These are phyloP conservation scores for Circinella umbellata DNA, from an alignment of 371 early-diverging fungal genomes.

Conservation along the genomic window DNA sequence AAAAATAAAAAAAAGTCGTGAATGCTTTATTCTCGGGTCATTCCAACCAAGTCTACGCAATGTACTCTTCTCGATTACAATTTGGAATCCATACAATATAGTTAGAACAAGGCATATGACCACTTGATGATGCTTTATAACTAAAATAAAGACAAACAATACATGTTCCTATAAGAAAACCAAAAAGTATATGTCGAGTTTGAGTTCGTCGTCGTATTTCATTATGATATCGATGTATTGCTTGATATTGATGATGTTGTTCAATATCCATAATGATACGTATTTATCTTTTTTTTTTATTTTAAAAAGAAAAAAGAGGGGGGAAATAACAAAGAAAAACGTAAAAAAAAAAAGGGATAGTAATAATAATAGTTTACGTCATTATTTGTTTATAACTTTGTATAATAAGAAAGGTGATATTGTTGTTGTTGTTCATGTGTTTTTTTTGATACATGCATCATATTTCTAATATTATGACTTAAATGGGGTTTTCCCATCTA, in stretches of 20 bases:
- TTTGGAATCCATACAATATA: slow-evolving; percentile 28
- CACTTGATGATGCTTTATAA: slow-evolving; percentile 18
- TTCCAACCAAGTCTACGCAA: background rate
- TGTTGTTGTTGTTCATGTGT: background rate
- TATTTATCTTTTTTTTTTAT: background rate
- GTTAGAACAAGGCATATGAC: slow-evolving; percentile 19
- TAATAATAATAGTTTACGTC: background rate
- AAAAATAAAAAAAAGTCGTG: no score
- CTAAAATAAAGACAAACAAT: slow-evolving; percentile 22
- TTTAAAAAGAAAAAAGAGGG: background rate
- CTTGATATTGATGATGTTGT: background rate
- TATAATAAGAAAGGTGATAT: no score
- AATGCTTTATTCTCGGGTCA: background rate
- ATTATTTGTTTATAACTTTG: background rate
- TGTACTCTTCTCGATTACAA: slow-evolving; percentile 24
- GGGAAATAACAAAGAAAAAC: background rate
- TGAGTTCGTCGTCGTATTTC: slow-evolving; percentile 11
- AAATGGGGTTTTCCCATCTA: no score
- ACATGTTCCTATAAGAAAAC: slow-evolving; percentile 17
- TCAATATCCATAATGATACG: background rate
- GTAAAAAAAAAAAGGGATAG: no score
- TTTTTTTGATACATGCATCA: background rate
- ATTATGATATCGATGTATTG: slow-evolving; percentile 7
- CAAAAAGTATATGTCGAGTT: slow-evolving; percentile 18
- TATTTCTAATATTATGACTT: no score